These are phyloP conservation scores for Leptosphaerulina australis DNA, from an alignment of 2,329 filamentous ascomycete species.

Conservation along the genomic window DNA sequence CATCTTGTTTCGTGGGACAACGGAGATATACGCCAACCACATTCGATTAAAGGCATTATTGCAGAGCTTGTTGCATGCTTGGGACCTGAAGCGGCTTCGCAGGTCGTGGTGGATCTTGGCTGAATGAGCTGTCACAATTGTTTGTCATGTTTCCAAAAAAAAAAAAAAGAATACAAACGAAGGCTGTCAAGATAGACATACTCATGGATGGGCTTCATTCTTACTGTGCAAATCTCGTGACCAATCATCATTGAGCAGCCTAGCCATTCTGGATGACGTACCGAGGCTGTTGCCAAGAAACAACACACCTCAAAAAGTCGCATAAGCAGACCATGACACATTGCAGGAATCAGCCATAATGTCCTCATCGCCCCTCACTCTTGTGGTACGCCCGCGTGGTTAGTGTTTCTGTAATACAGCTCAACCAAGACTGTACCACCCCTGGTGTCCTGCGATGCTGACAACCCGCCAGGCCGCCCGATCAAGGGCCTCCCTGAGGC, in stretches of 20 bases:
- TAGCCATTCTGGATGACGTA: constrained; percentile 14
- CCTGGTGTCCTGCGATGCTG: constrained; percentile 7
- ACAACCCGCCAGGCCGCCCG: constrained; percentile 59
- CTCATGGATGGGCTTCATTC: neutral
- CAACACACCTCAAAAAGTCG: constrained; percentile 17
- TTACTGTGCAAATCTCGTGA: neutral
- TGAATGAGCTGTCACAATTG: neutral
- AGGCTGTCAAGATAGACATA: neutral
- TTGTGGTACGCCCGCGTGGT: constrained; percentile 56
- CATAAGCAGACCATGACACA: constrained; percentile 1
- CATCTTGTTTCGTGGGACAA: constrained; percentile 67
- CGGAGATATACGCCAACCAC: constrained; percentile 57
- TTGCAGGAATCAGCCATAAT: constrained; percentile 33
- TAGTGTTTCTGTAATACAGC: constrained; percentile 19
- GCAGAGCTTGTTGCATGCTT: constrained; percentile 71
- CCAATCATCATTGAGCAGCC: constrained; percentile 8
- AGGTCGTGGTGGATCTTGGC: constrained; percentile 65
- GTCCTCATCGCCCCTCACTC: constrained; percentile 52
- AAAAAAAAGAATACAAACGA: neutral
- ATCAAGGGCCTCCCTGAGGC: constrained; percentile 66
- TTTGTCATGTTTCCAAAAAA: neutral
- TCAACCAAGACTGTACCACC: constrained; percentile 8
- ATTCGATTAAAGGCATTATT: constrained; percentile 65
- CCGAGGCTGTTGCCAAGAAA: constrained; percentile 19
- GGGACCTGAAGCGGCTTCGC: constrained; percentile 63